phyloP scores from a whole-genome alignment of 1,139 yeast species.

The Debaryomycetaceae sp. region DNA sequence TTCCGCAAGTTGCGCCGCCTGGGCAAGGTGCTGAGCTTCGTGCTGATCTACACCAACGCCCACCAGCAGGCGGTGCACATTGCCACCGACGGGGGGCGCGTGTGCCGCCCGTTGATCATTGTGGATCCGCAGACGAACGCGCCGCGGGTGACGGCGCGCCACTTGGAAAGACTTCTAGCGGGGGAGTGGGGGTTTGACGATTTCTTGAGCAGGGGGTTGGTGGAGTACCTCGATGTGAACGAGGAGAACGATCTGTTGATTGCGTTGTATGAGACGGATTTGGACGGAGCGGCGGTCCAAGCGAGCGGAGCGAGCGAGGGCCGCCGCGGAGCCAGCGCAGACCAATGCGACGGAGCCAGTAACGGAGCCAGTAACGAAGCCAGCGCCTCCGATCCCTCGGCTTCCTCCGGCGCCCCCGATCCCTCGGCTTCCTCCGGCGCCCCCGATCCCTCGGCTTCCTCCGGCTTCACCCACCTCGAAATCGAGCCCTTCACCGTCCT shows the following conservation, averaged over 20 bases:
- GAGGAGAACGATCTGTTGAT: conserved; percentile 95
- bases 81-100: conserved; percentile 98
- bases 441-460: conserved; percentile 15
- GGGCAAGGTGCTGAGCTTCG: conserved; percentile 84
- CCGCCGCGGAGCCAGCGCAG: conserved; percentile 1
- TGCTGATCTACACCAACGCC: conserved; percentile 82
- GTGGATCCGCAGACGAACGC: conserved; percentile 57
- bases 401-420: background rate
- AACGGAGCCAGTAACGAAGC: too few species aligned
- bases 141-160: conserved; percentile 69
- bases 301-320: conserved; percentile 1
- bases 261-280: conserved; percentile 74
- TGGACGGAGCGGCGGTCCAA: conserved; percentile 41
- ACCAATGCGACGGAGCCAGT: too few species aligned
- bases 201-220: conserved; percentile 78
- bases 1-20: conserved; percentile 80
- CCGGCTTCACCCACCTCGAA: conserved; percentile 80
- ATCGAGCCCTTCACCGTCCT: conserved; percentile 94
- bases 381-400: background rate
- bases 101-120: conserved; percentile 93
- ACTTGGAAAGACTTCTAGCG: conserved; percentile 53
- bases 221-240: conserved; percentile 93
- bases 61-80: conserved; percentile 93
- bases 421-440: background rate
- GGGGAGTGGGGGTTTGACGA: conserved; percentile 88